Evolutionary conservation across 2,329 filamentous ascomycete species (phyloP), one percentile per base, ranked within the genome.

Genomic region (Trichoderma atrobrunneum): DNA sequence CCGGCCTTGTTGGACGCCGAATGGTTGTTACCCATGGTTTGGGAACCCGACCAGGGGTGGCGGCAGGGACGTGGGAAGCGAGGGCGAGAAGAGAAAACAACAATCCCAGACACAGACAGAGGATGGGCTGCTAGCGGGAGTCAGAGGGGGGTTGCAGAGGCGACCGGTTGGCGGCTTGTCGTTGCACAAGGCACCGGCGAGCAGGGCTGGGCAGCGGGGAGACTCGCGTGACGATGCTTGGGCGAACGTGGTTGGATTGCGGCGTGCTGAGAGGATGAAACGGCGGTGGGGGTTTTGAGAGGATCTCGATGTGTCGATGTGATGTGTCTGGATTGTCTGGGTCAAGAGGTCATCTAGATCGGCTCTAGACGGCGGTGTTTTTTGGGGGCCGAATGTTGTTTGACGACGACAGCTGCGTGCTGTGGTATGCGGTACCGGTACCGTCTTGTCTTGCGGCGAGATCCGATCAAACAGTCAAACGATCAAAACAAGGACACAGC

Each of bases 1-100:
- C 74, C 78, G 72, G 81, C 76, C 76, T 82, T 82, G 76, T 80
- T 79, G 72, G 80, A 79, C 70, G 81, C 79, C 64, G 81, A 81
- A 73, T 81, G 78, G 77, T 81, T 82, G 75, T 82, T 82, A 74
- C 81, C 81, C 81, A 82, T 82, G 74, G 73, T 74, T 71, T 61
- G 66, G 56, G 30, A 69, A 70, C 66, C 39, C 66, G 63, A 69
- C 56, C 67, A 68, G 59, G 65, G 61, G 64, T 34, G 72, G 56
- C 57, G 63, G 60, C 57, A 59, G 59, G 70, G 57, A 65, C 32
- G 32, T 62, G 66, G 57, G 57, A 57, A 67, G 21, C 69, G 65
- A 70, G 60, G 36, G 56, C 30, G 68, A 64, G 43, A 59, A 57
- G 68, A 59, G 68, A 51, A 32, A 48, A 64, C 68, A 57, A 67